Percentiles rank a stretch among this genome's conserved stretches.
phyloP scores from a whole-genome alignment of 441 rosid species.

The Geranium incanum region DNA sequence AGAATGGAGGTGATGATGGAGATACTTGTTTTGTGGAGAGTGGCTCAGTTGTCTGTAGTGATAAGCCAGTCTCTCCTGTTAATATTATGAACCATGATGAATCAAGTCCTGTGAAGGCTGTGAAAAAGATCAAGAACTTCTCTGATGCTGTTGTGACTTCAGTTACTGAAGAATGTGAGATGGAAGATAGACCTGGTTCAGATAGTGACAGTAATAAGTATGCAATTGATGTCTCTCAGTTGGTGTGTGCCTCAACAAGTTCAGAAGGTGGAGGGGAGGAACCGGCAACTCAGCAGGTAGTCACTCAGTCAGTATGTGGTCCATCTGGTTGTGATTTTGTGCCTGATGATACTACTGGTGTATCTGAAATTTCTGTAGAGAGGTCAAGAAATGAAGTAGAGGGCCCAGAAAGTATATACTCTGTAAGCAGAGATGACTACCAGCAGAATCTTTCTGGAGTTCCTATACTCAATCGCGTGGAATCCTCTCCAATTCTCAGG shows the following conservation, averaged over 20 bases:
- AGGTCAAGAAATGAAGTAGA: slow-evolving; percentile 26
- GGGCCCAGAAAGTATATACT: slow-evolving; percentile 18
- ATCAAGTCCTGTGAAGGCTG: slow-evolving; percentile 26
- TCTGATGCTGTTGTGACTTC: slow-evolving; percentile 25
- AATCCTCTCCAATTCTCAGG: slow-evolving; percentile 34
- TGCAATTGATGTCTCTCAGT: slow-evolving; percentile 26
- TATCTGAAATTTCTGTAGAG: slow-evolving; percentile 24
- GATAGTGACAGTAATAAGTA: slow-evolving; percentile 25
- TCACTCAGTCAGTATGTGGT: slow-evolving; percentile 27
- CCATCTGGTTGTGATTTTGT: slow-evolving; percentile 28
- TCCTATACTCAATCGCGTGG: slow-evolving; percentile 26
- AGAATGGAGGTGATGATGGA: slow-evolving; percentile 64
- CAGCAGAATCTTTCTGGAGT: slow-evolving; percentile 27
- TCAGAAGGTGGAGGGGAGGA: slow-evolving; percentile 26
- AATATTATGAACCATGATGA: slow-evolving; percentile 31
- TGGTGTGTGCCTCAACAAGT: slow-evolving; percentile 23
- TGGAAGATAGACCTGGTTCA: slow-evolving; percentile 20
- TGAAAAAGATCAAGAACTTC: slow-evolving; percentile 18
- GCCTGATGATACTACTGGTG: slow-evolving; percentile 26
- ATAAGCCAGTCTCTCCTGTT: slow-evolving; percentile 29
- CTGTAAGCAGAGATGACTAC: slow-evolving; percentile 29
- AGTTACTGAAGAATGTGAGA: slow-evolving; percentile 28
- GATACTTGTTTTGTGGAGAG: slow-evolving; percentile 51
- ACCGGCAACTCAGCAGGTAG: slow-evolving; percentile 17
- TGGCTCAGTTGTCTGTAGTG: slow-evolving; percentile 39